Conservation (phyloP, 805 yeast species). For the Sugiyamaella qingdaonensis region DNA sequence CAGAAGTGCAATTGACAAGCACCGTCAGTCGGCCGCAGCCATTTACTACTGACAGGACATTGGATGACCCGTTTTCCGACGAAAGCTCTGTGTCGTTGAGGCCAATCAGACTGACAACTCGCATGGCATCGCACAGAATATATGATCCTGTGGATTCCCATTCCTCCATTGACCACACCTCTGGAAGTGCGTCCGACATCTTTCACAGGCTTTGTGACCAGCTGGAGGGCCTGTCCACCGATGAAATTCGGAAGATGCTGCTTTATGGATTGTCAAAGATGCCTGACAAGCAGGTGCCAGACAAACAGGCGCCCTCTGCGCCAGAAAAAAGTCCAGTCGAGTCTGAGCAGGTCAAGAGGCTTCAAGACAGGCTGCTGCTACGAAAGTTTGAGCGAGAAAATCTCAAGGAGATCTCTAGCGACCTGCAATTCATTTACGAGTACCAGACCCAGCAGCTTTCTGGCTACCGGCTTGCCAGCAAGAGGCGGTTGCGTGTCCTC, state of each 20-base stretch:
- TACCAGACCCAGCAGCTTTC: constrained; percentile 9
- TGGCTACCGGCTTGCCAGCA: constrained; percentile 4
- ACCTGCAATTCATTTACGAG: constrained; percentile 8
- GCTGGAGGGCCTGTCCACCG: background rate
- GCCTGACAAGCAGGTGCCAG: background rate
- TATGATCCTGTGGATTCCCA: too few relatives aligned
- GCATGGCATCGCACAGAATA: background rate
- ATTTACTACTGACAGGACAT: background rate
- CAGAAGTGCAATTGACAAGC: background rate
- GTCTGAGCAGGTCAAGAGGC: background rate
- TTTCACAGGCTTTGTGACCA: too few relatives aligned
- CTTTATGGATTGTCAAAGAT: background rate
- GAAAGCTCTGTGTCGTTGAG: background rate
- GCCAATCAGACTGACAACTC: background rate
- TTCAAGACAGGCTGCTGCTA: background rate
- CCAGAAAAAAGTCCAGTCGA: background rate
- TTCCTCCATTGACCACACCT: too few relatives aligned
- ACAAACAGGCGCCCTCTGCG: background rate
- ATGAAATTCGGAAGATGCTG: background rate
- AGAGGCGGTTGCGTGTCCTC: constrained; percentile 6
- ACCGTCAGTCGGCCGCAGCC: background rate
- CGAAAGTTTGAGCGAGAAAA: constrained; percentile 11
- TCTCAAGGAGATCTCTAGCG: constrained; percentile 2
- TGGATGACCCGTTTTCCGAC: background rate
- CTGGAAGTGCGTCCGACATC: too few relatives aligned